Evolutionary conservation across 768 basidiomycete species (phyloP), one percentile per base, ranked within the genome.

Genomic region (Russula dissimulans): DNA sequence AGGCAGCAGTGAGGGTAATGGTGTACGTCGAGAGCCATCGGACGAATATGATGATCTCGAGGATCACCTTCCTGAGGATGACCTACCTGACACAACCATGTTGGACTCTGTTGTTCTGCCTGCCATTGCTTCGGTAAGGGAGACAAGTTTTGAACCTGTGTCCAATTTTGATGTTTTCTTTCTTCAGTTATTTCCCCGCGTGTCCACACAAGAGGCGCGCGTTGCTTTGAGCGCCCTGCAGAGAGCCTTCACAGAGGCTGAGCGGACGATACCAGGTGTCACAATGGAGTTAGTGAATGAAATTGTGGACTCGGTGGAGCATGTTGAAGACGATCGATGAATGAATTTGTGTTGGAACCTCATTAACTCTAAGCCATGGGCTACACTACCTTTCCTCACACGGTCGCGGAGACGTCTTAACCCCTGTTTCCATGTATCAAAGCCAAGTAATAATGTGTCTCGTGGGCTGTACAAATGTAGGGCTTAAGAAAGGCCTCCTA

Each of bases 71-170:
- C 81, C 81, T 59, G 79, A 70, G 50, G 74, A 78, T 64, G 73
- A 75, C 48, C 61, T 88, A 45, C 83, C 87, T 5, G 89, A 91
- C 69, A 88, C 88, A 31, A 86, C 89, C n/a, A 95, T 98, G 86
- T 77, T 98, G 41, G 94, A 97, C 68, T 92, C 92, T 3, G 95
- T 99, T 34, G 86, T 97, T 54, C 75, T 97, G 32, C 97, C 97
- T 26, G 94, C 94, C n/a, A 86, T 98, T 67, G 91, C 94, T 46
- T 95, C 91, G 62, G 95, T 97, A 66, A 72, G 87, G 76, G 1
- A 22, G 51, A 55, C 12, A n/a, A 26, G 56, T 42, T 55, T 57
- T 45, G 15, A 26, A 34, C 59, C 42, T 2, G 41, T n/a, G 44
- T n/a, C 31, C 26, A 39, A 45, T 54, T 32, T 56, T 43, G 58